Percentiles rank a stretch among this genome's conserved stretches.
These are phyloP conservation scores for Berkeleyomyces rouxiae DNA, from an alignment of 2,329 filamentous ascomycete genomes.

Conservation along the genomic window DNA sequence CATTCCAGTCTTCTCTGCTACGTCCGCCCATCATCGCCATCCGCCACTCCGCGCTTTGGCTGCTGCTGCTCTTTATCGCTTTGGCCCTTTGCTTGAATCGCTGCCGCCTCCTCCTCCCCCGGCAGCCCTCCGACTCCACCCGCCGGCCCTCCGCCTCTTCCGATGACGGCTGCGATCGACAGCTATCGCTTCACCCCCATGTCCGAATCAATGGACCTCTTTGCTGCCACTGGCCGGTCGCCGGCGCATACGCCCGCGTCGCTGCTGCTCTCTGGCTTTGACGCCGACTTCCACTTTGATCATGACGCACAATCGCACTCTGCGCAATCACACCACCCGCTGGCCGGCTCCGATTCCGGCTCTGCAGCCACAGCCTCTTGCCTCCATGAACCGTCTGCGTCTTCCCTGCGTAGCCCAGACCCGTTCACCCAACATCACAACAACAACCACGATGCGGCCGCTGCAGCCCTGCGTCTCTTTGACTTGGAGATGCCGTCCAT, in stretches of 20 bases:
- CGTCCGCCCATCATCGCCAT: too few species aligned
- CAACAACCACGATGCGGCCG: neutral
- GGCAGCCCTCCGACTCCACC: neutral
- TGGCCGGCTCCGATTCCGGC: neutral
- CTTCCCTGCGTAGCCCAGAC: neutral
- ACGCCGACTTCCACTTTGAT: constrained; percentile 12
- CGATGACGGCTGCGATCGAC: constrained; percentile 11
- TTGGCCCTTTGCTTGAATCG: constrained; percentile 10
- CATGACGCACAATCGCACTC: constrained; percentile 16
- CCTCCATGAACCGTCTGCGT: neutral
- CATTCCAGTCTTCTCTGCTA: too few species aligned
- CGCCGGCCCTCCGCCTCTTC: neutral
- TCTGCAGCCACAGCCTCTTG: constrained; percentile 13
- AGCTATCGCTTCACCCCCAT: constrained; percentile 4
- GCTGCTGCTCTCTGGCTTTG: constrained; percentile 5
- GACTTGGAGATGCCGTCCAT: neutral
- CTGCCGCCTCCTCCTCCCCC: too few species aligned
- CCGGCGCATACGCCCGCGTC: constrained; percentile 8
- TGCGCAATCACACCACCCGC: neutral
- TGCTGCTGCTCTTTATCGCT: neutral
- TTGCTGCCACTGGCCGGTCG: constrained; percentile 1
- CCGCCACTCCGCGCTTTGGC: too few species aligned
- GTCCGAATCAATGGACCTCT: constrained; percentile 12
- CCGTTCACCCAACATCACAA: neutral
- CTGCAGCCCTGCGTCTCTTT: neutral